Percentiles rank a stretch among this genome's conserved stretches.
Conservation (phyloP, 257 asterid species). For the Solanum paucissectum region DNA sequence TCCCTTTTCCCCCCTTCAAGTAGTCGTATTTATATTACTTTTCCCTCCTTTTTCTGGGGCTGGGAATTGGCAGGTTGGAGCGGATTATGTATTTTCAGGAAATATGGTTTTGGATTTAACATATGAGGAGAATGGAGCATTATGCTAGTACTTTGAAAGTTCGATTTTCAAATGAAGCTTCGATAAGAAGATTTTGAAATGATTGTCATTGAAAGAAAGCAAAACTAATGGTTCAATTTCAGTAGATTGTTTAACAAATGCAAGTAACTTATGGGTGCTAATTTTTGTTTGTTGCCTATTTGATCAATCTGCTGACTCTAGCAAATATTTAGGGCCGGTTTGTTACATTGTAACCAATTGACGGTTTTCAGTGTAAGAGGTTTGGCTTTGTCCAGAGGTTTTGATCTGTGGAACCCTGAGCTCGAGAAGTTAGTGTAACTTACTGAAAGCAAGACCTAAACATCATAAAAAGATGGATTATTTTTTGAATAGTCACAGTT, state of each 20-base stretch:
- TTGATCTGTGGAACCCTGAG: background rate
- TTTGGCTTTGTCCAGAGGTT: background rate
- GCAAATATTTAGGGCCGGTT: background rate
- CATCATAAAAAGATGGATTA: background rate
- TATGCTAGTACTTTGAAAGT: background rate
- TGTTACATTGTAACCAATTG: background rate
- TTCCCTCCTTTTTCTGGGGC: background rate
- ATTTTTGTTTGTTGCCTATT: background rate
- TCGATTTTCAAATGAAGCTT: background rate
- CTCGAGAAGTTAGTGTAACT: background rate
- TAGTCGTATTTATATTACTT: background rate
- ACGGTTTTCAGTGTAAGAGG: background rate
- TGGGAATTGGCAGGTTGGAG: background rate
- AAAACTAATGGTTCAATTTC: background rate
- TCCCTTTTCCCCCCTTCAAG: background rate
- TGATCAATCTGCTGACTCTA: background rate
- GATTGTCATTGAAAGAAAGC: background rate
- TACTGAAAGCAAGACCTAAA: background rate
- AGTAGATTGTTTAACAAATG: background rate
- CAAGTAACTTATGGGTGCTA: background rate
- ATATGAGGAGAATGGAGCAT: background rate
- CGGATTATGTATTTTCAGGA: background rate
- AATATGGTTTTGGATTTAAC: background rate
- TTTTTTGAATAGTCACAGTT: background rate
- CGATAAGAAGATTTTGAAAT: background rate